Evolutionary conservation across 2,329 filamentous ascomycete species (phyloP), one percentile per base, ranked within the genome.

Genomic region (Xylaria sp.): DNA sequence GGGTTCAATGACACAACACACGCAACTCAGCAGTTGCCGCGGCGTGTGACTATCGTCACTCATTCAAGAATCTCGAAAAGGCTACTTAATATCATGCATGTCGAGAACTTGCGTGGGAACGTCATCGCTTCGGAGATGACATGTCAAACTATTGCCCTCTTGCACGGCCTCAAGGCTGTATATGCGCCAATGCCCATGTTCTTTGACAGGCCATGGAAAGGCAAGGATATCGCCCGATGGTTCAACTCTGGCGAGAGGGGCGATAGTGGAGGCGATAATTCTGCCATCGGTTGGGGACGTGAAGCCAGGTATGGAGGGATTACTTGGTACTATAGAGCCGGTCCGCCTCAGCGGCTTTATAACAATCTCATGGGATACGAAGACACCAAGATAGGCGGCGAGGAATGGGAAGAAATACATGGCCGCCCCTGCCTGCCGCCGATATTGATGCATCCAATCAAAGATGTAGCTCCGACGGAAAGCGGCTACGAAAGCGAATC

Each of bases 51-150:
- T n/a, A 92, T 94, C 75, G 90, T 94, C 70, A 94, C 92, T 0
- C 91, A 93, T 72, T 90, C 91, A 1, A 89, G 92, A 62, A 83
- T 93, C 8, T 94, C 92, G 18, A 91, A 90, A 77, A 87, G 86
- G 34, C 84, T 95, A 1, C 83, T 95, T 41, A 87, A 93, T 73
- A 86, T 90, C 70, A 94, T 94, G 92, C 92, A 95, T 76, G 86
- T 89, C 41, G 93, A 94, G 78, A 92, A 92, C 63, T 84, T 91
- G 71, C 85, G 87, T 15, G 91, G 91, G 71, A 91, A 92, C 75
- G 91, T 94, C 76, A 89, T 94, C 75, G 91, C 91, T 67, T 92
- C 92, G 0, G 92, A 95, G 78, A 94, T 95, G 92, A 92, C 90
- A 69, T 89, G 92, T 0, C 90, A 91, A 65, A 91, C 91, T 0